A percentile compares a stretch with the other conserved stretches of the same genome.
Conservation (phyloP, 495 filamentous ascomycete species). For the Penicillium psychrofluorescens region DNA sequence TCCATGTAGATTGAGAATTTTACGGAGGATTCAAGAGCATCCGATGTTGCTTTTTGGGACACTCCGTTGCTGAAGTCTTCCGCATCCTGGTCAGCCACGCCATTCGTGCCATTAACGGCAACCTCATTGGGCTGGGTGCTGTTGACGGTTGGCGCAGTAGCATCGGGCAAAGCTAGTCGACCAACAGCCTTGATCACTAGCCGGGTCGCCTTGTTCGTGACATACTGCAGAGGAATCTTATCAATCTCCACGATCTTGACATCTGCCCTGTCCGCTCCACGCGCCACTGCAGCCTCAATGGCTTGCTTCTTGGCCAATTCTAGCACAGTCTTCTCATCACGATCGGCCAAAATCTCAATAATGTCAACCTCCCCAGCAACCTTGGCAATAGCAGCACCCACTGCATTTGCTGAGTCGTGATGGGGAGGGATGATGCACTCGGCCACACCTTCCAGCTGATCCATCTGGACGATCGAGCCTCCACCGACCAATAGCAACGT, state of each 20-base stretch:
- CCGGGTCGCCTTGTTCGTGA: conserved; percentile 24
- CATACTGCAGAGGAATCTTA: conserved; percentile 29
- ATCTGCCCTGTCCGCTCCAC: conserved; percentile 20
- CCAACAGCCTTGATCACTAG: conserved; percentile 26
- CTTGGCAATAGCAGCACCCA: conserved; percentile 47
- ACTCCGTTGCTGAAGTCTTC: conserved; percentile 1
- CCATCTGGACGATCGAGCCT: conserved; percentile 14
- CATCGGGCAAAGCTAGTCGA: conserved; percentile 10
- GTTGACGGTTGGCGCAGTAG: not conserved
- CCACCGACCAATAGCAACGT: conserved; percentile 17
- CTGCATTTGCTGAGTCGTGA: conserved; percentile 46
- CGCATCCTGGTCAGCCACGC: not conserved
- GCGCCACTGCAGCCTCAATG: conserved; percentile 30
- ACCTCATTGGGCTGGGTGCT: too few relatives aligned
- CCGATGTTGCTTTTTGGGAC: not conserved
- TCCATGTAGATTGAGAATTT: conserved; percentile 21
- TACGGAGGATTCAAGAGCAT: not conserved
- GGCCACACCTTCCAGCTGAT: conserved; percentile 10
- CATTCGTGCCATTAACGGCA: not conserved
- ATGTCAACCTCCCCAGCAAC: conserved; percentile 43
- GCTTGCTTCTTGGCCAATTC: conserved; percentile 32
- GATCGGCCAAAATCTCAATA: conserved; percentile 29
- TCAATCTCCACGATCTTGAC: conserved; percentile 28
- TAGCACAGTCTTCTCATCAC: conserved; percentile 20
- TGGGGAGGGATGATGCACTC: conserved; percentile 16